phyloP scores from a whole-genome alignment of 2,329 filamentous ascomycete genomes.

The Aspergillus luchuensis region DNA sequence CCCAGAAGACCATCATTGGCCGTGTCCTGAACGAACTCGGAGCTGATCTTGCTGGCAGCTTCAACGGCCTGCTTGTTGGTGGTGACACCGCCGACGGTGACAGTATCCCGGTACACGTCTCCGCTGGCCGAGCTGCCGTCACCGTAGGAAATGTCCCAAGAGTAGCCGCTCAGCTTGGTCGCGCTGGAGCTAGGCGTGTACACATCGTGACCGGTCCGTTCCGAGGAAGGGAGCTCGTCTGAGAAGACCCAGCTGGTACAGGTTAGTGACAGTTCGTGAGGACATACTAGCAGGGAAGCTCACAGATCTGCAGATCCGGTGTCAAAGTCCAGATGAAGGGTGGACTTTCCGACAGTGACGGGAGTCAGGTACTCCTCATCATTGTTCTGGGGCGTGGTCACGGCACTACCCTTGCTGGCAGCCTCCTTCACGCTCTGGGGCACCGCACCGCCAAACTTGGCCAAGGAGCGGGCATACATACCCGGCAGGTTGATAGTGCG shows the following conservation, averaged over 20 bases:
- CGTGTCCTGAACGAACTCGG: constrained; percentile 53
- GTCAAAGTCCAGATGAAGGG: constrained; percentile 68
- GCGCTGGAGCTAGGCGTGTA: constrained; percentile 58
- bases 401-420: constrained; percentile 35
- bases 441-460: constrained; percentile 35
- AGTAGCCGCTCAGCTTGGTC: constrained; percentile 51
- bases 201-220: constrained; percentile 57
- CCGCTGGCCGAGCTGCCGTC: constrained; percentile 66
- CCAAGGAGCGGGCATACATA: constrained; percentile 31
- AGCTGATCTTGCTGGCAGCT: constrained; percentile 61
- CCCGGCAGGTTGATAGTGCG: constrained; percentile 31
- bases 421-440: constrained; percentile 35
- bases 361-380: constrained; percentile 64
- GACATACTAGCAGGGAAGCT: constrained; percentile 31
- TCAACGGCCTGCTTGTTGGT: constrained; percentile 66
- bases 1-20: constrained; percentile 63
- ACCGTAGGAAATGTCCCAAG: constrained; percentile 65
- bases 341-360: constrained; percentile 65
- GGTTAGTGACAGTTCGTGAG: constrained; percentile 13
- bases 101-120: constrained; percentile 66
- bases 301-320: constrained; percentile 70
- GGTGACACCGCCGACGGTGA: constrained; percentile 61
- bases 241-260: constrained; percentile 66
- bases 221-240: constrained; percentile 52
- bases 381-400: constrained; percentile 50